phyloP scores from a whole-genome alignment of 169 alveolate species.

The Plasmodium relictum region DNA sequence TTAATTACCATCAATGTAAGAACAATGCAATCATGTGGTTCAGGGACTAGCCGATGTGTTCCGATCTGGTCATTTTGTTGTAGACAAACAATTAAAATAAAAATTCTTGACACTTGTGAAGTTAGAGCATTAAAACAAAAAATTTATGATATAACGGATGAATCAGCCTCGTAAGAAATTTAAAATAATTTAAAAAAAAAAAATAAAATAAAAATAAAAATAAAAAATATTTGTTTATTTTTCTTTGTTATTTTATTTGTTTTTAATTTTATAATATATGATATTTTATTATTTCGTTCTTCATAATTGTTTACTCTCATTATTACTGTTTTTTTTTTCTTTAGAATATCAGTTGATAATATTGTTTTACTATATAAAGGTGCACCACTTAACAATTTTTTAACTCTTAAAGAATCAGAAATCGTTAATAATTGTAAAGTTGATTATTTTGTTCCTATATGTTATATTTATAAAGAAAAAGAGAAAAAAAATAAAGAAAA shows the following conservation, averaged over 20 bases:
- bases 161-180: constrained; percentile 36
- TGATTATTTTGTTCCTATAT: constrained; percentile 59
- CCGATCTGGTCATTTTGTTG: constrained; percentile 66
- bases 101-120: constrained; percentile 55
- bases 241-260: too few relatives aligned
- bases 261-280: too few relatives aligned
- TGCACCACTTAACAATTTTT: constrained; percentile 57
- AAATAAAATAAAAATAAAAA: not conserved
- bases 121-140: constrained; percentile 52
- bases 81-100: constrained; percentile 55
- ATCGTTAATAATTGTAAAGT: constrained; percentile 32
- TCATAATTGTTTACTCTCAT: not conserved
- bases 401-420: constrained; percentile 65
- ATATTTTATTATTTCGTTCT: too few relatives aligned
- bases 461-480: constrained; percentile 56
- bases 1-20: constrained; percentile 60
- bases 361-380: constrained; percentile 60
- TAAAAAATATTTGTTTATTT: too few relatives aligned
- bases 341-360: constrained; percentile 57
- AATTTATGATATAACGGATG: constrained; percentile 50
- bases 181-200: too few relatives aligned
- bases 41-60: constrained; percentile 67
- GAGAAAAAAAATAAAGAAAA: not conserved
- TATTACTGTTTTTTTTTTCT: not conserved
- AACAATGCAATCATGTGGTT: constrained; percentile 68